Base-by-base conservation (phyloP, 495 filamentous ascomycete genomes). In the Penicillium soppii region DNA sequence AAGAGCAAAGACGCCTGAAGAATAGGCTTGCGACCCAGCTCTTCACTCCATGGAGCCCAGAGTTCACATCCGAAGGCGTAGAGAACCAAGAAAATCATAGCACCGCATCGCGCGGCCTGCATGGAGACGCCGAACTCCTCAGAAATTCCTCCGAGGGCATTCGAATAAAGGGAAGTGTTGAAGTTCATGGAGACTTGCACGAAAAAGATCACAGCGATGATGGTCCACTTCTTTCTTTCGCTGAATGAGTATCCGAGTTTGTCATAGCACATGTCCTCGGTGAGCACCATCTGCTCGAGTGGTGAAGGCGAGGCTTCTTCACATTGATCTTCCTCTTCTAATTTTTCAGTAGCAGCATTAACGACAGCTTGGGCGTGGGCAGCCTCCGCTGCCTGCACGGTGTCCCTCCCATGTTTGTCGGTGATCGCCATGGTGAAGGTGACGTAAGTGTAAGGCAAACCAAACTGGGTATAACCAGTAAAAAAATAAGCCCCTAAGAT, bases 21-120 rank as follows among this genome's bases (percentile, higher is more conserved):
- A 32, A 84, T 76, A 0, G 74, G 75, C 60, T 76, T 78, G 10
- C 82, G 77, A 10, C 82, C 82, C 39, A 81, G 62, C 42, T 86
- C 82, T 48, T 86, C 83, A 52, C 77, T 81, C 82, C 82, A 86
- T 0, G 83, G 82, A 1, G 83, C 82, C 83, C 83, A 85, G 0
- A 86, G 70, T 54, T 86, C 83, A 66, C 83, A 84, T 20, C 82
- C 83, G 54, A 86, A 84, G 6, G 80, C 82, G 55, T 85, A 86
- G 0, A 79, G 55, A 35, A 85, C 72, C 15, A 86, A 67, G 65
- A 85, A 85, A 23, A 78, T 77, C 77, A 81, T 79, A 19, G 71
- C 74, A 61, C 78, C 78, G 40, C 69, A 74, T 5, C 80, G 74
- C n/a, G 78, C 79, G 37, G 72, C 78, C 50, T 76, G 79, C 41